Conservation (phyloP, 1,139 yeast species). For the Debaryomycetaceae sp. region DNA sequence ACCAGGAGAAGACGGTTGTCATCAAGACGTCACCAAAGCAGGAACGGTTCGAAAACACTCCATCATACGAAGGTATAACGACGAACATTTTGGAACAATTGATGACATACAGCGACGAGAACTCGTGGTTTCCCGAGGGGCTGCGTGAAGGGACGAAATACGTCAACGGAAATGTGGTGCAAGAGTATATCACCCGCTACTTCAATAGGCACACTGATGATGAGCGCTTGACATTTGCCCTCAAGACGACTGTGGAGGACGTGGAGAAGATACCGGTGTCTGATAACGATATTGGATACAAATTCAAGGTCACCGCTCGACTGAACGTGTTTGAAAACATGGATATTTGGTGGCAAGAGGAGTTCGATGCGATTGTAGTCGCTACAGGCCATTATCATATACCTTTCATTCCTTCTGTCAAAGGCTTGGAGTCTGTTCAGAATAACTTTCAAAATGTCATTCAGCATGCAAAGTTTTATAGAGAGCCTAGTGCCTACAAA, state of each 20-base stretch:
- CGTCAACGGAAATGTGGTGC: slow-evolving; percentile 25
- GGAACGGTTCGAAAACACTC: slow-evolving; percentile 32
- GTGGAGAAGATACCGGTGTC: slow-evolving; percentile 22
- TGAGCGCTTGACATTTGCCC: slow-evolving; percentile 19
- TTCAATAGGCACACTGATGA: slow-evolving; percentile 19
- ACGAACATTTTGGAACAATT: slow-evolving; percentile 42
- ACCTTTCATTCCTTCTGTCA: slow-evolving; percentile 31
- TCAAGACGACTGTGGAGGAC: slow-evolving; percentile 36
- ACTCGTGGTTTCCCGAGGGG: slow-evolving; percentile 27
- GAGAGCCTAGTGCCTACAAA: slow-evolving; percentile 22
- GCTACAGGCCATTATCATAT: slow-evolving; percentile 34
- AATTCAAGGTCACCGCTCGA: slow-evolving; percentile 31
- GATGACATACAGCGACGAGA: slow-evolving; percentile 43
- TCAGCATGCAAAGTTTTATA: slow-evolving; percentile 41
- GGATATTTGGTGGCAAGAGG: slow-evolving; percentile 23
- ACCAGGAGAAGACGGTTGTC: not conserved
- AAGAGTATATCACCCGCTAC: slow-evolving; percentile 32
- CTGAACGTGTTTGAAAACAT: slow-evolving; percentile 15
- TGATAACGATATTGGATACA: slow-evolving; percentile 13
- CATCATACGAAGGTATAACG: slow-evolving; percentile 34
- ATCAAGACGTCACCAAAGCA: slow-evolving; percentile 10
- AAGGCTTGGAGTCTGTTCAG: slow-evolving; percentile 35
- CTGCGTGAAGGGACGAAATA: slow-evolving; percentile 22
- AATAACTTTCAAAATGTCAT: slow-evolving; percentile 22
- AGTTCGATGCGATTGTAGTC: slow-evolving; percentile 26